A percentile compares a stretch with the other conserved stretches of the same genome.
phyloP scores from a whole-genome alignment of 257 asterid species.

The Paulownia fortunei region DNA sequence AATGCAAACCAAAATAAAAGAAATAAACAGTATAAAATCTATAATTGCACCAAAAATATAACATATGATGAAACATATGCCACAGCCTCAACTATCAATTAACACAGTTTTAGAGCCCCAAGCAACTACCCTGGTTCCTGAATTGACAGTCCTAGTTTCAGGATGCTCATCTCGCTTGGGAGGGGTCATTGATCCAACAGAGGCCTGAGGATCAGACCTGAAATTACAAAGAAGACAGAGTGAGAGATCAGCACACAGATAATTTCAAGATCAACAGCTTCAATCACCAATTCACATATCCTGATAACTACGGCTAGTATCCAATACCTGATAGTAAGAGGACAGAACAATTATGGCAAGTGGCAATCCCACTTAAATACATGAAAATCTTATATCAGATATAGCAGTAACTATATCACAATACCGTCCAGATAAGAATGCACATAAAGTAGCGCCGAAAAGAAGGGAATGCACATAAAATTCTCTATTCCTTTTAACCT shows the following conservation, averaged over 20 bases:
- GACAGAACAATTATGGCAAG: background rate
- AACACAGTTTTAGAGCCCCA: conserved; percentile 20
- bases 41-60: background rate
- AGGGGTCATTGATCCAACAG: conserved; percentile 59
- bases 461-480: background rate
- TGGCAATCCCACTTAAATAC: background rate
- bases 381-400: conserved; percentile 3
- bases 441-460: background rate
- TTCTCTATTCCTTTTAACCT: background rate
- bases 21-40: background rate
- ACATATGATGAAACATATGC: conserved; percentile 11
- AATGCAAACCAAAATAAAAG: background rate
- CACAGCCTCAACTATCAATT: background rate
- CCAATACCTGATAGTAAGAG: conserved; percentile 12
- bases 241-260: conserved; percentile 26
- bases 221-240: conserved; percentile 33
- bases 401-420: conserved; percentile 1
- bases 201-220: conserved; percentile 81
- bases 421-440: background rate
- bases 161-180: conserved; percentile 61
- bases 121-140: conserved; percentile 58
- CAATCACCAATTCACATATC: conserved; percentile 15
- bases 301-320: background rate
- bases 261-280: conserved; percentile 29
- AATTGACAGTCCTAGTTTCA: conserved; percentile 47